phyloP scores from a whole-genome alignment of 2,329 filamentous ascomycete genomes.

The Colletotrichum tamarilloi region DNA sequence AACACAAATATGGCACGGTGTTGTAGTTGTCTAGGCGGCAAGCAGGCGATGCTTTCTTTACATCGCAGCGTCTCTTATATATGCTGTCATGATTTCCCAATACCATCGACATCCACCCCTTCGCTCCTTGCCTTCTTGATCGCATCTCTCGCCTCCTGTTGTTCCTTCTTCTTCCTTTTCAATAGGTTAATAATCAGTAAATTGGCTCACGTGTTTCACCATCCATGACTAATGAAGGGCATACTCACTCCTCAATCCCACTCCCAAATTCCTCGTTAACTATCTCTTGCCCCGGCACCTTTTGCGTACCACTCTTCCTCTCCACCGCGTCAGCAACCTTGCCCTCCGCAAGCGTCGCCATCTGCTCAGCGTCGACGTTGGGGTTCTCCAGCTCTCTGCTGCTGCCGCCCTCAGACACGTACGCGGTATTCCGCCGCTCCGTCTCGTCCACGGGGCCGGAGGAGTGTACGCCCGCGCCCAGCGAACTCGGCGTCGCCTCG shows the following conservation, averaged over 20 bases:
- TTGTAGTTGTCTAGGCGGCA: no score
- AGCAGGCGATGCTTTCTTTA: no score
- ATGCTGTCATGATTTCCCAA: constrained; percentile 10
- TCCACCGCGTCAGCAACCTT: constrained; percentile 41
- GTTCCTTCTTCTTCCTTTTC: constrained; percentile 39
- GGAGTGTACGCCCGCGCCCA: constrained; percentile 36
- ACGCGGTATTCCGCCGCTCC: constrained; percentile 34
- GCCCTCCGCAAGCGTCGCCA: constrained; percentile 40
- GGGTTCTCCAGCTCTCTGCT: constrained; percentile 33
- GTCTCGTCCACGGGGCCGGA: constrained; percentile 36
- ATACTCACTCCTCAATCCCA: constrained; percentile 38
- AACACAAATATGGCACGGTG: no score
- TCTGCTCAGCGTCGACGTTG: constrained; percentile 40
- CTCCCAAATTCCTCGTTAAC: constrained; percentile 36
- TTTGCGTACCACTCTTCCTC: constrained; percentile 40
- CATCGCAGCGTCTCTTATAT: not conserved
- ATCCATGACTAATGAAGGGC: no score
- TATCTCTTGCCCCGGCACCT: constrained; percentile 36
- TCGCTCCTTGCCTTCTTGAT: constrained; percentile 35
- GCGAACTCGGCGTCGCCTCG: constrained; percentile 36
- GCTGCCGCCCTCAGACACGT: not conserved
- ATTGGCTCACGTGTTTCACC: not conserved
- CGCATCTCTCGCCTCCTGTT: constrained; percentile 37
- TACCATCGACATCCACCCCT: constrained; percentile 37
- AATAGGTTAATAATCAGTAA: constrained; percentile 4